A percentile compares a stretch with the other conserved stretches of the same genome.
Conservation (phyloP, 202 grass and related monocot species). For the Digitaria exilis region DNA sequence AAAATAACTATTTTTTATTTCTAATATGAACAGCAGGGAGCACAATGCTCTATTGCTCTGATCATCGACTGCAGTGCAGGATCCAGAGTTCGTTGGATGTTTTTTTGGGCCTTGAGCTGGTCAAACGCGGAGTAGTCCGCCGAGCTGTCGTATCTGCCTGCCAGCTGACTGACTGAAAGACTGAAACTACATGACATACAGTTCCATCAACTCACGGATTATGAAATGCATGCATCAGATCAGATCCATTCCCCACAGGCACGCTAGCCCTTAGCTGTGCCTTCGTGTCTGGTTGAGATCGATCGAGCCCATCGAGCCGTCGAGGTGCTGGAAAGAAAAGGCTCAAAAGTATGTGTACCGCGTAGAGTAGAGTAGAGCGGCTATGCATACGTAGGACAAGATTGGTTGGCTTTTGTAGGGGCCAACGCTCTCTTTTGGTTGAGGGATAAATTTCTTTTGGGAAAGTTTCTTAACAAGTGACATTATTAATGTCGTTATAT, state of each 20-base stretch:
- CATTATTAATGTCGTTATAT: no score
- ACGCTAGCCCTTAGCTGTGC: not conserved
- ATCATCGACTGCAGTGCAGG: not conserved
- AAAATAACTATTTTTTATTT: no score
- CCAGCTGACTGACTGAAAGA: not conserved
- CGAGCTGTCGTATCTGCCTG: constrained; percentile 23
- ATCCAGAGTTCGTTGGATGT: not conserved
- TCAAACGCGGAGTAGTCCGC: constrained; percentile 50
- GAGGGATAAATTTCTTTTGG: no score
- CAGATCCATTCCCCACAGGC: constrained; percentile 9
- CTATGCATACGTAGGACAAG: not conserved
- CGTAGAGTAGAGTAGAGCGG: no score
- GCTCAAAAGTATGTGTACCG: no score
- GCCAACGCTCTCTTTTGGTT: no score
- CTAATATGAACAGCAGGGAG: no score
- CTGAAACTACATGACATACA: constrained; percentile 42
- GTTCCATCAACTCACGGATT: constrained; percentile 31
- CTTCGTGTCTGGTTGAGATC: not conserved
- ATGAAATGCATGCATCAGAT: not conserved
- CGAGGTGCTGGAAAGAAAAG: constrained; percentile 12
- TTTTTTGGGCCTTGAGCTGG: constrained; percentile 6
- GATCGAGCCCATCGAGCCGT: no score
- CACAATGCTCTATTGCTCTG: no score
- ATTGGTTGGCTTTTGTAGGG: no score
- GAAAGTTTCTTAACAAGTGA: no score